A percentile compares a stretch with the other conserved stretches of the same genome.
These are phyloP conservation scores for Nitzschia sp. DNA, from an alignment of 108 stramenopile genomes.

Conservation along the genomic window DNA sequence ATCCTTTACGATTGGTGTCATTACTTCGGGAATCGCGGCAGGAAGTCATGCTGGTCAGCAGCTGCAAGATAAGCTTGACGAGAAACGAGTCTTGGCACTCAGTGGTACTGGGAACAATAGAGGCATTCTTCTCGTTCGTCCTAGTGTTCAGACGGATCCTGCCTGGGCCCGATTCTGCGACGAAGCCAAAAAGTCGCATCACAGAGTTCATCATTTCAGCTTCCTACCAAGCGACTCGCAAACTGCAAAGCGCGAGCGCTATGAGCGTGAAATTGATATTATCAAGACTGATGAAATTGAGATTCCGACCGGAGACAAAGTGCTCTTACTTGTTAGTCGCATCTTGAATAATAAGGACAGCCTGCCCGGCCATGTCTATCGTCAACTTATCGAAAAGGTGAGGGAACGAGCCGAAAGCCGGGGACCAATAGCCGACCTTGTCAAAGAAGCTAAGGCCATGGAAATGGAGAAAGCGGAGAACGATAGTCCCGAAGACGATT, in stretches of 20 bases:
- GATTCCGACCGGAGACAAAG: constrained; percentile 75
- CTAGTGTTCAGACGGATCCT: constrained; percentile 71
- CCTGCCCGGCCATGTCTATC: constrained; percentile 82
- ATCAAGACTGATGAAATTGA: constrained; percentile 69
- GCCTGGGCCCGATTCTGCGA: constrained; percentile 65
- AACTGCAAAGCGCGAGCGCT: constrained; percentile 53
- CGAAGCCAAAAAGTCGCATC: constrained; percentile 39
- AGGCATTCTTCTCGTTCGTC: constrained; percentile 70
- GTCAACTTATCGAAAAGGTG: constrained; percentile 60
- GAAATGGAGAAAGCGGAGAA: neutral
- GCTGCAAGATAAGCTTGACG: constrained; percentile 48
- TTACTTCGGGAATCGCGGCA: constrained; percentile 69
- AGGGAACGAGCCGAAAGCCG: constrained; percentile 27
- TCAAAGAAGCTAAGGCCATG: neutral
- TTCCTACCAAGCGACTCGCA: constrained; percentile 29
- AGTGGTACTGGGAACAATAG: constrained; percentile 46
- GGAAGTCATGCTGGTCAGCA: constrained; percentile 54
- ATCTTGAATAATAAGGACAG: constrained; percentile 79
- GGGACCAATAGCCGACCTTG: neutral
- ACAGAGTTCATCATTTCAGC: constrained; percentile 6
- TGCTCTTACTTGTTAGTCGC: constrained; percentile 72
- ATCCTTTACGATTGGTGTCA: constrained; percentile 58
- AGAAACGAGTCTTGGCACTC: constrained; percentile 57
- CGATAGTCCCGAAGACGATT: neutral
- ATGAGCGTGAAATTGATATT: constrained; percentile 73